Base-by-base conservation (phyloP, 75 land plant species). In the Selaginella tamariscina region DNA sequence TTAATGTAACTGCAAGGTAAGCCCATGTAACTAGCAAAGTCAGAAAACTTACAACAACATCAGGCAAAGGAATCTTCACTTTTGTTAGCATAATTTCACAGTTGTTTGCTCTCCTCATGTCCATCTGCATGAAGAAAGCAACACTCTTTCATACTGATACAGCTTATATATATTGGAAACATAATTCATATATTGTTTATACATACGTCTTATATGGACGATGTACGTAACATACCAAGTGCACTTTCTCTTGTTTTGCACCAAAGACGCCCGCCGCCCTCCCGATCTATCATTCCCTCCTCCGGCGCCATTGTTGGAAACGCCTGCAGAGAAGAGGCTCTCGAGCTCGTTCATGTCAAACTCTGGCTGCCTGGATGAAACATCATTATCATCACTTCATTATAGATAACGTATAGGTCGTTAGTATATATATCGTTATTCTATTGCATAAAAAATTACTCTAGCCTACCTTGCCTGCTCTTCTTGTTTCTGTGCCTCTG, bases 31-130 rank as follows among this genome's bases (percentile, higher is more conserved):
- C 5, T 5, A 39, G 49, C 49, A 39, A n/a, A n/a, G n/a, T n/a
- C n/a, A n/a, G n/a, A n/a, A n/a, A n/a, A 73, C 84, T 71, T 82
- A 94, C 98, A 85, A 83, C 73, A 71, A 94, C 79, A 71, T 87
- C 98, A 56, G 91, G 74, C 74, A 90, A 69, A 30, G 98, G 96
- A 67, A 94, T 81, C 72, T 94, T 94, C 21, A 94, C 88, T 68
- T 90, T 89, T 33, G 96, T 74, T 18, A 94, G 88, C 98, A 94
- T 87, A 31, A 94, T 94, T 78, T 83, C 96, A 81, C 96, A 90
- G 59, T 85, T 90, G 74, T 87, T 74, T 24, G 98, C 96, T 71
- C 96, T 78, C 71, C 91, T 72, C 26, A 90, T 75, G 39, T 94
- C 98, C 75, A 94, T 79, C 98, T 94, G 82, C 78, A 81, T 66